A percentile compares a stretch with the other conserved stretches of the same genome.
These are phyloP conservation scores for Acorus gramineus DNA, from an alignment of 106 monocot species.

Conservation along the genomic window DNA sequence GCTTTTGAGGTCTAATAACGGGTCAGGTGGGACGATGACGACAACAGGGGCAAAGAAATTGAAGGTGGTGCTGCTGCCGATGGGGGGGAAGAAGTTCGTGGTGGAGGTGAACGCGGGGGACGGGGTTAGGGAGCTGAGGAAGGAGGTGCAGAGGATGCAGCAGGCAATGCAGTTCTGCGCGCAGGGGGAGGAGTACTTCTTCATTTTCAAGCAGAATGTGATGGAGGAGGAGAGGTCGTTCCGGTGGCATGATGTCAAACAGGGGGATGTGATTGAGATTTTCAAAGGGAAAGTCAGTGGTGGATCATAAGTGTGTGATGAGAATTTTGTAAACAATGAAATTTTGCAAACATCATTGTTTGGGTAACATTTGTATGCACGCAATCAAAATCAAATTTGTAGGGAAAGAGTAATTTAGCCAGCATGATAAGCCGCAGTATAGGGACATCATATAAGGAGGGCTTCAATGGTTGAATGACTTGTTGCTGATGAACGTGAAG, in stretches of 20 bases:
- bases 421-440: too few species aligned
- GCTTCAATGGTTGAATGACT: too few species aligned
- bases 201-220: constrained; percentile 46
- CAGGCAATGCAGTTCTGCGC: background rate
- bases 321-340: too few species aligned
- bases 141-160: constrained; percentile 4
- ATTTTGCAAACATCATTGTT: too few species aligned
- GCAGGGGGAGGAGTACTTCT: constrained; percentile 38
- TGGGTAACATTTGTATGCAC: too few species aligned
- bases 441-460: too few species aligned
- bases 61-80: constrained; percentile 25
- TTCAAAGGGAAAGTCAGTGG: constrained; percentile 40
- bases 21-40: background rate
- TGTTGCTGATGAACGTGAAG: too few species aligned
- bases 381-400: too few species aligned
- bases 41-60: constrained; percentile 1
- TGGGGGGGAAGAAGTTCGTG: constrained; percentile 18
- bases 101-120: constrained; percentile 9
- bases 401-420: too few species aligned
- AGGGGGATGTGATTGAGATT: constrained; percentile 46
- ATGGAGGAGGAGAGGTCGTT: constrained; percentile 46
- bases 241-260: constrained; percentile 31
- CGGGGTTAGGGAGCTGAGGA: constrained; percentile 13
- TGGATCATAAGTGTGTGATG: constrained; percentile 8
- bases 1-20: background rate